Evolutionary conservation across 2,329 filamentous ascomycete genomes (phyloP), one percentile per base, ranked within the genome.

Genomic region (Nigrograna mackinnonii): DNA sequence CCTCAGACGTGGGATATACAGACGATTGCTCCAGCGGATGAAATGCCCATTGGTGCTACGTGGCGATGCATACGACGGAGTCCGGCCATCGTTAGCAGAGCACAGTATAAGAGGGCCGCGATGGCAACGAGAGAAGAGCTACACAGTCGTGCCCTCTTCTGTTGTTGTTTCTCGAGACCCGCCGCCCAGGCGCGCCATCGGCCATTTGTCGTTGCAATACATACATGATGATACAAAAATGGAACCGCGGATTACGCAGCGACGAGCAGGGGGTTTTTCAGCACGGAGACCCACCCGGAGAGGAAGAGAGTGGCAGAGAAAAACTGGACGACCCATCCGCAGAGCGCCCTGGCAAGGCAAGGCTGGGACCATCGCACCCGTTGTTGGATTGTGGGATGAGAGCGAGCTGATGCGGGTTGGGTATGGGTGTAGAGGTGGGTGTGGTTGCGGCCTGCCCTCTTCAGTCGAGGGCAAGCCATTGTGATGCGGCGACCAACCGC

Each of bases 31-130:
- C n/a, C 44, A 16, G 42, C 34, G 35, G 39, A 20, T 21, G 26
- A 46, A 44, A 24, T 40, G 42, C 41, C 50, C 44, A 52, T 52
- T 52, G 49, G 51, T 49, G 50, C 49, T 46, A 53, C 50, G 52
- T 55, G 46, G 50, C 51, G 43, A 43, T 44, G 44, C 48, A 45
- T 12, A 11, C 30, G 41, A 41, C 38, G 41, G 43, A 41, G 20
- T 40, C 18, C 40, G 36, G 40, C 16, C 22, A 37, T 6, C 41
- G 22, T 31, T 17, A 24, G 41, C 45, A 45, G n/a, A n/a, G n/a
- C n/a, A n/a, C n/a, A n/a, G n/a, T 48, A 48, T 44, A 48, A 47
- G 37, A 48, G 42, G 41, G 16, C 13, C 19, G 18, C 41, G 33
- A 42, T n/a, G 35, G 38, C 45, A 35, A 45, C 37, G n/a, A n/a